phyloP scores from a whole-genome alignment of 768 basidiomycete species.

The Thelephora aurantiotincta region DNA sequence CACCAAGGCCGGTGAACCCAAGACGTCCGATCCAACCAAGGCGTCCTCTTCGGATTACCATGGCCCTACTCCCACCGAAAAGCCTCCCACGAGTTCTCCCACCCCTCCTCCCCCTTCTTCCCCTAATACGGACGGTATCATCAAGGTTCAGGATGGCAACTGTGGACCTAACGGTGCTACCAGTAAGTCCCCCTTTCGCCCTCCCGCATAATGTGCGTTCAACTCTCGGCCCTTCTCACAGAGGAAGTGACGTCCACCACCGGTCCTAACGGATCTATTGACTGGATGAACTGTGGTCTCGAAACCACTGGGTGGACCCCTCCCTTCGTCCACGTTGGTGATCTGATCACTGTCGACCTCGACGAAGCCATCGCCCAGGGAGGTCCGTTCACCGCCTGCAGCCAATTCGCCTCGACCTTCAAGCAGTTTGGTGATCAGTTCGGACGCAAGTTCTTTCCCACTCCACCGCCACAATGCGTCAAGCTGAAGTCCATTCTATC shows the following conservation, averaged over 20 bases:
- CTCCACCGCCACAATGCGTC: neutral
- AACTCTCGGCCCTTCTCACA: slow-evolving; percentile 12
- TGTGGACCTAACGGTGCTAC: slow-evolving; percentile 41
- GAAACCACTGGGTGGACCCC: slow-evolving; percentile 55
- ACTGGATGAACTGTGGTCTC: slow-evolving; percentile 73
- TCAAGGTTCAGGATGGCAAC: slow-evolving; percentile 19
- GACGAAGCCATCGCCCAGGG: slow-evolving; percentile 31
- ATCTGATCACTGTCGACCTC: slow-evolving; percentile 35
- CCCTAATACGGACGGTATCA: slow-evolving; percentile 12
- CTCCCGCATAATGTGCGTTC: slow-evolving; percentile 1
- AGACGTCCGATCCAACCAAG: neutral
- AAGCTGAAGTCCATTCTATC: slow-evolving; percentile 1
- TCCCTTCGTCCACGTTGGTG: slow-evolving; percentile 37
- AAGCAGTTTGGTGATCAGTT: slow-evolving; percentile 38
- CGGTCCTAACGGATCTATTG: slow-evolving; percentile 61
- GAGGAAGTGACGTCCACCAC: slow-evolving; percentile 30
- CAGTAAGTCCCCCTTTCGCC: slow-evolving; percentile 17
- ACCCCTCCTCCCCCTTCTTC: no score
- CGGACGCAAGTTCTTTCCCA: slow-evolving; percentile 18
- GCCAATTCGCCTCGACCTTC: slow-evolving; percentile 35
- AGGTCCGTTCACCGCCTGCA: slow-evolving; percentile 49
- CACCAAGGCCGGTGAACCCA: no score
- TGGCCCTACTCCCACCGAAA: no score
- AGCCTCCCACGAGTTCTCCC: no score
- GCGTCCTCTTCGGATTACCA: neutral